Conservation (phyloP, 768 basidiomycete species). For the Termitomyces sp. region DNA sequence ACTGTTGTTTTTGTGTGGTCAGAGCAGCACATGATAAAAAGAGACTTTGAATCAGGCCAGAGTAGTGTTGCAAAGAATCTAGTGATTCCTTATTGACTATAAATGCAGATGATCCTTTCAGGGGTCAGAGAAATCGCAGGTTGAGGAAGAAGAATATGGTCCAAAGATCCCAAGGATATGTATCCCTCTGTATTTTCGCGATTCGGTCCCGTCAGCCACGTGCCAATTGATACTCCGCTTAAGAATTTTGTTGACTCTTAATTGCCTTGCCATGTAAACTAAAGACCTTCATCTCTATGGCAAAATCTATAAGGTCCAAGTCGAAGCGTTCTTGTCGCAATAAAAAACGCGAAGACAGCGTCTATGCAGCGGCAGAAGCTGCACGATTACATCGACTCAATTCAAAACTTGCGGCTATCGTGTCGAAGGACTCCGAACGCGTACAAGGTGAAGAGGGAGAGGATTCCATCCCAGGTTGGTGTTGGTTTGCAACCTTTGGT, state of each 20-base stretch:
- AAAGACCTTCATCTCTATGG: constrained; percentile 43
- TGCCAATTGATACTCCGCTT: constrained; percentile 10
- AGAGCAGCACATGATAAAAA: too few relatives aligned
- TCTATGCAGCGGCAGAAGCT: constrained; percentile 75
- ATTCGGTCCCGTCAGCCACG: constrained; percentile 7
- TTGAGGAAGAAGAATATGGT: background rate
- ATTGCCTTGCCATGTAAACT: constrained; percentile 10
- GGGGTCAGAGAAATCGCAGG: background rate
- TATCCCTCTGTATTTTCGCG: too few relatives aligned
- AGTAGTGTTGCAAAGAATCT: background rate
- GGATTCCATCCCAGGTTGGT: constrained; percentile 61
- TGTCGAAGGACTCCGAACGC: constrained; percentile 34
- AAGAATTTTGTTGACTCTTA: constrained; percentile 6
- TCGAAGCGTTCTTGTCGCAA: constrained; percentile 73
- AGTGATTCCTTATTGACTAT: background rate
- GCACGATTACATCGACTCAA: constrained; percentile 72
- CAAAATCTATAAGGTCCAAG: constrained; percentile 81
- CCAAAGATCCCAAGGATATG: background rate
- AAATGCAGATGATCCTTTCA: background rate
- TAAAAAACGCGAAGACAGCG: constrained; percentile 69
- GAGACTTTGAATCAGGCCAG: background rate
- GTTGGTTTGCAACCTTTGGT: constrained; percentile 50
- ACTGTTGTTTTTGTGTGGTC: background rate
- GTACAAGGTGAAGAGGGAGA: constrained; percentile 30
- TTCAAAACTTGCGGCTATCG: constrained; percentile 51